Conservation (phyloP, 768 basidiomycete genomes). For the Suillus brevipes region DNA sequence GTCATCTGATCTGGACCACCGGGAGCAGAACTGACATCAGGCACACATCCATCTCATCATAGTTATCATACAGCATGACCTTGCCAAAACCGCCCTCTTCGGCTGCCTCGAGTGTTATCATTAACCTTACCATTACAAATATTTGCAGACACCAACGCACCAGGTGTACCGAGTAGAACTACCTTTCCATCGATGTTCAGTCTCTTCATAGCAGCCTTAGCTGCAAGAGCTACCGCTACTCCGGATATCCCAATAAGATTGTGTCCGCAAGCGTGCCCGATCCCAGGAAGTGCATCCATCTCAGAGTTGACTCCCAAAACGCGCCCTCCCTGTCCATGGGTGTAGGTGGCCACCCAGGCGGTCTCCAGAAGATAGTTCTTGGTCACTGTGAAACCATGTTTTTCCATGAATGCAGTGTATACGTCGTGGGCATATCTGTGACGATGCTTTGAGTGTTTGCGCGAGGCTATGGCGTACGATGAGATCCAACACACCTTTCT, state of each 20-base stretch:
- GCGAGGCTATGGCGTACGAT: neutral
- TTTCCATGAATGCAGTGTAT: conserved; percentile 63
- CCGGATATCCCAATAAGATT: conserved; percentile 74
- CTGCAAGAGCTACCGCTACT: conserved; percentile 62
- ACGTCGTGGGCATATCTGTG: conserved; percentile 64
- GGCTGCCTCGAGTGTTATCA: conserved; percentile 38
- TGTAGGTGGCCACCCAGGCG: conserved; percentile 67
- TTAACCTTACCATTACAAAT: neutral
- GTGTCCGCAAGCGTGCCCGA: conserved; percentile 73
- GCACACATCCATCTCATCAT: conserved; percentile 70
- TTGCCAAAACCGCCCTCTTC: conserved; percentile 78
- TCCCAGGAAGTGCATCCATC: conserved; percentile 55
- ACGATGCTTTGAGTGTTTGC: neutral
- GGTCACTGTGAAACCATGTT: conserved; percentile 61
- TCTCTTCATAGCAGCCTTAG: conserved; percentile 56
- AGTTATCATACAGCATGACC: conserved; percentile 57
- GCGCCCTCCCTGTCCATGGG: conserved; percentile 59
- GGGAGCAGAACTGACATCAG: conserved; percentile 48
- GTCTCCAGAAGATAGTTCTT: conserved; percentile 60
- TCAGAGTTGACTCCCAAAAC: conserved; percentile 75
- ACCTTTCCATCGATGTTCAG: conserved; percentile 63
- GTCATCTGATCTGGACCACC: neutral
- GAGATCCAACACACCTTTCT: conserved; percentile 51
- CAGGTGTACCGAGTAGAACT: conserved; percentile 70
- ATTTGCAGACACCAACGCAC: conserved; percentile 32